A percentile compares a stretch with the other conserved stretches of the same genome.
Evolutionary conservation across 2,329 filamentous ascomycete species (phyloP).

Genomic region (Amauroascus verrucosus): DNA sequence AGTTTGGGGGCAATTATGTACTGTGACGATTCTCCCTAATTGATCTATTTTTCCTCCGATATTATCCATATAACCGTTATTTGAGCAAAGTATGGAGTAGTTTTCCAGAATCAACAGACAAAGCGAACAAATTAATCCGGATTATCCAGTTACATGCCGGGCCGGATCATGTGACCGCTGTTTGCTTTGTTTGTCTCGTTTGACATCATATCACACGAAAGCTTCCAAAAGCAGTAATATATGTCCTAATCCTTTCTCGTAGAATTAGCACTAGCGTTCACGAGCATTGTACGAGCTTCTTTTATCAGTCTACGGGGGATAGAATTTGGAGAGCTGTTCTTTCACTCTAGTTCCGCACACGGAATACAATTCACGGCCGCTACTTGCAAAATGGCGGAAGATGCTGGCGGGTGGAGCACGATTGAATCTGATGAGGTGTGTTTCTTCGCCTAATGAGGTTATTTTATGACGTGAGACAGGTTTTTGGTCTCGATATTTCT

Average conservation of each 20-base stretch:
- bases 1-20: neutral
- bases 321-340: no score
- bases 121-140: neutral
- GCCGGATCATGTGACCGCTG: neutral
- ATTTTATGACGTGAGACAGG: neutral
- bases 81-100: no score
- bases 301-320: no score
- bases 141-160: neutral
- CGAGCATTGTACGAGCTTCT: no score
- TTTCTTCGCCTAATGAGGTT: conserved; percentile 16
- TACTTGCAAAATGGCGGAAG: conserved; percentile 49
- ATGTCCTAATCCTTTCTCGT: no score
- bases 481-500: neutral
- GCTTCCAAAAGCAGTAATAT: neutral
- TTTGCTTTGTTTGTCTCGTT: conserved; percentile 6
- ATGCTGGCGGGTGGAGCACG: conserved; percentile 72
- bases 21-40: neutral
- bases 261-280: no score
- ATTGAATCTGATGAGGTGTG: conserved; percentile 93
- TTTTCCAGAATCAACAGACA: no score
- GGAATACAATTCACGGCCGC: neutral
- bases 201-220: conserved; percentile 5
- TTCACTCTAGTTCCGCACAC: no score
- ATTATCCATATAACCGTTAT: neutral
- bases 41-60: no score